A percentile compares a stretch with the other conserved stretches of the same genome.
Conservation (phyloP, 2,329 filamentous ascomycete genomes). For the Emmonsia crescens region DNA sequence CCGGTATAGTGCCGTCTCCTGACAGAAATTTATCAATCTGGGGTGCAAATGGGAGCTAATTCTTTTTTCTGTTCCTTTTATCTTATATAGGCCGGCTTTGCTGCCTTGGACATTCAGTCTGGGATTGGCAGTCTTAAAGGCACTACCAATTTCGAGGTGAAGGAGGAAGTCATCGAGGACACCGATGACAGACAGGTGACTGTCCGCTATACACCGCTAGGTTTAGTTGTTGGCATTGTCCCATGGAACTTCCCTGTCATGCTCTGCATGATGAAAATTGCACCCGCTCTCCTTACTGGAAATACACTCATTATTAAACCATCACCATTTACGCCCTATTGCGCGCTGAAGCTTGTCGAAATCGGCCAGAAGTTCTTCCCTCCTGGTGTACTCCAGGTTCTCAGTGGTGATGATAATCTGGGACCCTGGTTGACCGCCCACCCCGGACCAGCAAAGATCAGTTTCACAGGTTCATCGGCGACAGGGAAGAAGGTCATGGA, state of each 20-base stretch:
- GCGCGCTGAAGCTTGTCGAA: conserved; percentile 43
- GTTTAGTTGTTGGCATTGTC: conserved; percentile 43
- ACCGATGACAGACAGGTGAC: conserved; percentile 28
- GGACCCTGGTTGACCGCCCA: conserved; percentile 47
- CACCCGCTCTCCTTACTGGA: conserved; percentile 40
- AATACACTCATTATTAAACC: conserved; percentile 46
- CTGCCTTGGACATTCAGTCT: conserved; percentile 19
- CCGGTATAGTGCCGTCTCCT: conserved; percentile 15
- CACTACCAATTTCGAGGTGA: conserved; percentile 25
- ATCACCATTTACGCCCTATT: conserved; percentile 47
- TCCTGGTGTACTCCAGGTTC: conserved; percentile 45
- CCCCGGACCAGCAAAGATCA: conserved; percentile 45
- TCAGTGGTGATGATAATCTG: conserved; percentile 45
- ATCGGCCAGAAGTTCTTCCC: conserved; percentile 41
- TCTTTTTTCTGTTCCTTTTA: background rate
- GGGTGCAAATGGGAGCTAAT: background rate
- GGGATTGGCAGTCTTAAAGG: conserved; percentile 14
- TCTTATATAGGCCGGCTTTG: conserved; percentile 14
- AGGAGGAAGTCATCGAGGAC: conserved; percentile 40
- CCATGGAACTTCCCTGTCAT: conserved; percentile 48
- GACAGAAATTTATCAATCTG: background rate
- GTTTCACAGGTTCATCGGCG: conserved; percentile 46
- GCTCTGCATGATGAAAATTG: conserved; percentile 41
- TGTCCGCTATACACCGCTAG: conserved; percentile 29
- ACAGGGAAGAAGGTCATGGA: conserved; percentile 43